Percentiles rank a stretch among this genome's conserved stretches.
Evolutionary conservation across 1,284 basidiomycete genomes (phyloP).

Genomic region (Anthracocystis panici-leucophaei): DNA sequence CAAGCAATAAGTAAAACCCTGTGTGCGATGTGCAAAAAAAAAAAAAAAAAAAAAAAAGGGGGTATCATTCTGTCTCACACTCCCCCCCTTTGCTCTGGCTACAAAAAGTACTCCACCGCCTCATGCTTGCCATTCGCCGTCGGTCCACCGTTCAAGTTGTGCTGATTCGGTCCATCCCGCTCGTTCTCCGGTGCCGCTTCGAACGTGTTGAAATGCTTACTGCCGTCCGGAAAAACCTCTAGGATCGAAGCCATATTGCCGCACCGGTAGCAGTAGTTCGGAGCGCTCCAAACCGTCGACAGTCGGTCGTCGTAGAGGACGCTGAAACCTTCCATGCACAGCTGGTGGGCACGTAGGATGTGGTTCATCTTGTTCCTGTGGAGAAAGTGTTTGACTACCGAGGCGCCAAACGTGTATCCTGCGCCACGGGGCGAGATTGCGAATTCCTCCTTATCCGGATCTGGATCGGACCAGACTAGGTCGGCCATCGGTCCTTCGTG

Average conservation of each 20-base stretch:
- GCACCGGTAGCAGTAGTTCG: conserved; percentile 98
- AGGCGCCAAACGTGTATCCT: conserved; percentile 97
- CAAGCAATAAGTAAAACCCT: too few relatives aligned
- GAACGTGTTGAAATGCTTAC: conserved; percentile 96
- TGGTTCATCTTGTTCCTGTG: conserved; percentile 94
- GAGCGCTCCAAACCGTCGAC: conserved; percentile 97
- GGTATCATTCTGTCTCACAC: not conserved
- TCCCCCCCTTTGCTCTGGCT: not conserved
- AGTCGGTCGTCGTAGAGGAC: conserved; percentile 94
- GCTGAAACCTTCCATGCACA: conserved; percentile 98
- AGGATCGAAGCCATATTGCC: conserved; percentile 97
- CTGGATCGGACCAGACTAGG: conserved; percentile 99
- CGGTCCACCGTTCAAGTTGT: conserved; percentile 30
- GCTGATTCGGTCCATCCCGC: conserved; percentile 69
- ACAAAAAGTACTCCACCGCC: conserved; percentile 63
- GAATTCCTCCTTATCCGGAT: conserved; percentile 98
- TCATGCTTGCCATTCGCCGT: conserved; percentile 51
- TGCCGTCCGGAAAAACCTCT: conserved; percentile 90
- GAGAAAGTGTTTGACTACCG: conserved; percentile 96
- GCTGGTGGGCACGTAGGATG: conserved; percentile 95
- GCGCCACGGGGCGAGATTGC: conserved; percentile 97
- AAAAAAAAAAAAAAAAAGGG: too few relatives aligned
- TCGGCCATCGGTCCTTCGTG: conserved; percentile 99
- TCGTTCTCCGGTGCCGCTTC: conserved; percentile 99
- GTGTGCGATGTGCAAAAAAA: not conserved